Conservation (phyloP, 768 basidiomycete genomes). For the Lactarius hengduanensis region DNA sequence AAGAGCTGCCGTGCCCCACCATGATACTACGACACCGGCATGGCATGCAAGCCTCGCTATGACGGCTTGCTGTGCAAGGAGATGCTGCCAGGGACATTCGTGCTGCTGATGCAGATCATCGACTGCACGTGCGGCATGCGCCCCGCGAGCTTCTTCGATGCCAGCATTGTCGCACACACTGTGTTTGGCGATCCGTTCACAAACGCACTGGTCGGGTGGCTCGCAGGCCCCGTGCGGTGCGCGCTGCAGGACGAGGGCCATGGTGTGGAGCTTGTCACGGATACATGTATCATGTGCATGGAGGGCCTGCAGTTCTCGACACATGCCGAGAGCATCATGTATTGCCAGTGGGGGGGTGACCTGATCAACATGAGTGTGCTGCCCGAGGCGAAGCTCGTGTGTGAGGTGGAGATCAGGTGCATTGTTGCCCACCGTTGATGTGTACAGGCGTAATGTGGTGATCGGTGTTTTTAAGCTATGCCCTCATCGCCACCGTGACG, state of each 20-base stretch:
- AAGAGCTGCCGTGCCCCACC: no score
- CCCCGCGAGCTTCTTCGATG: constrained; percentile 83
- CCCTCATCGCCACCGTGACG: constrained; percentile 84
- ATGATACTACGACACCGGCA: no score
- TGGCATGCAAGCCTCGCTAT: no score
- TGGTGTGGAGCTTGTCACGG: constrained; percentile 69
- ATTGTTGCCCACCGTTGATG: constrained; percentile 28
- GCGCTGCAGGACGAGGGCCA: constrained; percentile 60
- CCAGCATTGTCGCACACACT: constrained; percentile 83
- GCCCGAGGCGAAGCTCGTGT: constrained; percentile 94
- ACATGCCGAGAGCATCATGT: constrained; percentile 92
- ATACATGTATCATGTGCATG: constrained; percentile 91
- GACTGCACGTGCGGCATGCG: constrained; percentile 94
- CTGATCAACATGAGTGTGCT: constrained; percentile 97
- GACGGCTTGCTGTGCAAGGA: constrained; percentile 92
- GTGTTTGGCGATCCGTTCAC: constrained; percentile 94
- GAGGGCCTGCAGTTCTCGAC: constrained; percentile 98
- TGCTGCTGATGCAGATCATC: constrained; percentile 89
- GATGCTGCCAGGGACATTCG: constrained; percentile 85
- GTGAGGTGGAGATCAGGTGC: constrained; percentile 92
- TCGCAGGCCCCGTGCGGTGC: constrained; percentile 60
- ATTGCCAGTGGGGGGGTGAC: constrained; percentile 88
- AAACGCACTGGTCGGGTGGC: constrained; percentile 57
- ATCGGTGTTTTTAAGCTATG: constrained; percentile 60
- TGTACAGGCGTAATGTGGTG: not conserved